phyloP scores from a whole-genome alignment of 371 early-diverging fungal species.

The Circinella minor region DNA sequence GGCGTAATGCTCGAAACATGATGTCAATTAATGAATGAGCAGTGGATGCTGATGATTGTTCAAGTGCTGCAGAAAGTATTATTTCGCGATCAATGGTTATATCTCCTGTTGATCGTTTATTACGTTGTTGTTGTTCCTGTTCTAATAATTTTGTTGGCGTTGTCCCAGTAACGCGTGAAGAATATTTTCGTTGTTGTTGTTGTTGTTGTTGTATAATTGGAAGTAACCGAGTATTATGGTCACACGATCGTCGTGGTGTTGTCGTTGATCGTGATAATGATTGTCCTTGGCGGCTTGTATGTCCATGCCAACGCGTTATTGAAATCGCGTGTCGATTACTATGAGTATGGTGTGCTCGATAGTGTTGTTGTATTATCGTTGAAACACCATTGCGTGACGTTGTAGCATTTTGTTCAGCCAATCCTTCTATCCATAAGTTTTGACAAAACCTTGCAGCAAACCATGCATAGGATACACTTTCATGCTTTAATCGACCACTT shows the following conservation, averaged over 20 bases:
- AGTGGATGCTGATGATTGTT: conserved; percentile 43
- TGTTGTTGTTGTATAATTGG: conserved; percentile 2
- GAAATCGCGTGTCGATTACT: conserved; percentile 3
- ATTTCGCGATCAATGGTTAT: conserved; percentile 1
- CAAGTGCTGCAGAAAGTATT: conserved; percentile 36
- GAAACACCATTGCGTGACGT: background rate
- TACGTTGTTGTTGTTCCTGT: background rate
- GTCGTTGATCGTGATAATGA: background rate
- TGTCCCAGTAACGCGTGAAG: background rate
- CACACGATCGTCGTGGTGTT: background rate
- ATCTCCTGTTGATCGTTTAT: background rate
- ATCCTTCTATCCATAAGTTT: background rate
- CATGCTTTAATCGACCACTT: conserved; percentile 6
- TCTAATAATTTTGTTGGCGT: background rate
- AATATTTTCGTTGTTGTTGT: background rate
- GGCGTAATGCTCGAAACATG: conserved; percentile 27
- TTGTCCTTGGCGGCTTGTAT: background rate
- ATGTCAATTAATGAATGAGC: conserved; percentile 39
- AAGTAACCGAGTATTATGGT: background rate
- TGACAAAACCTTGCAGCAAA: conserved; percentile 7
- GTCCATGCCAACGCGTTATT: background rate
- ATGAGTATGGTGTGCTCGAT: background rate
- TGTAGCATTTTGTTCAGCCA: background rate
- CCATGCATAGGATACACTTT: conserved; percentile 6
- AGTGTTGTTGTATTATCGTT: background rate